These are phyloP conservation scores for Dimargaris xerosporica DNA, from an alignment of 192 early-diverging fungal species.

Conservation along the genomic window DNA sequence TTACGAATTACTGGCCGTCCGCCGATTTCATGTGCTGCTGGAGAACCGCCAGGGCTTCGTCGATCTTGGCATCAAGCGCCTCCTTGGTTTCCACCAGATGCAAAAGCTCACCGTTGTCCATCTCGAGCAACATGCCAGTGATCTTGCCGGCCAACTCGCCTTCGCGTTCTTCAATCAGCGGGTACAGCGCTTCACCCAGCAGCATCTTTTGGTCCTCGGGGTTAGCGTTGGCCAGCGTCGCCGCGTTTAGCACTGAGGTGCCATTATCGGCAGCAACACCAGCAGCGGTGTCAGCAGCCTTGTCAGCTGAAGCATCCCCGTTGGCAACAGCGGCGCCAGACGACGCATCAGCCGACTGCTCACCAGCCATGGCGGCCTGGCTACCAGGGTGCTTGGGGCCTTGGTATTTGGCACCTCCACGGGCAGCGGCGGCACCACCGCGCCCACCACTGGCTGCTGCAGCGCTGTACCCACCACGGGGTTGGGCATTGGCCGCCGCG, in stretches of 20 bases:
- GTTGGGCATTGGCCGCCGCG: slow-evolving; percentile 5
- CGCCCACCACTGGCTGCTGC: slow-evolving; percentile 12
- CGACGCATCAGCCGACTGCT: slow-evolving; percentile 24
- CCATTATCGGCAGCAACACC: slow-evolving; percentile 18
- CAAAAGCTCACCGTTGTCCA: slow-evolving; percentile 90
- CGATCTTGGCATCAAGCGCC: slow-evolving; percentile 66
- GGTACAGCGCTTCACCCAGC: slow-evolving; percentile 92
- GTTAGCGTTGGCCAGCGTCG: slow-evolving; percentile 59
- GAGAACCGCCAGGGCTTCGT: slow-evolving; percentile 75
- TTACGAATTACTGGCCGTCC: too few species aligned
- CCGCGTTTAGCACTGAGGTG: slow-evolving; percentile 43
- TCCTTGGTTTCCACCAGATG: slow-evolving; percentile 70
- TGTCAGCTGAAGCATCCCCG: not conserved
- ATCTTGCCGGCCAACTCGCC: slow-evolving; percentile 84
- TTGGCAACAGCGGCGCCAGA: slow-evolving; percentile 17
- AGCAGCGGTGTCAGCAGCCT: not conserved
- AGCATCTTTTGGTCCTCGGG: slow-evolving; percentile 89
- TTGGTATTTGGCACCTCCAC: slow-evolving; percentile 20
- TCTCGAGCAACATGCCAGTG: slow-evolving; percentile 97
- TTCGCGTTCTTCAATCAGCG: slow-evolving; percentile 58
- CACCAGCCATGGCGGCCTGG: slow-evolving; percentile 27
- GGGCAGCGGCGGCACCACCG: slow-evolving; percentile 18
- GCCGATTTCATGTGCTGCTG: slow-evolving; percentile 34
- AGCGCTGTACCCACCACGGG: slow-evolving; percentile 10
- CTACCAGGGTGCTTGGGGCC: slow-evolving; percentile 27